Evolutionary conservation across 2,329 filamentous ascomycete species (phyloP), one percentile per base, ranked within the genome.

Genomic region (Stachybotrys echinatus): DNA sequence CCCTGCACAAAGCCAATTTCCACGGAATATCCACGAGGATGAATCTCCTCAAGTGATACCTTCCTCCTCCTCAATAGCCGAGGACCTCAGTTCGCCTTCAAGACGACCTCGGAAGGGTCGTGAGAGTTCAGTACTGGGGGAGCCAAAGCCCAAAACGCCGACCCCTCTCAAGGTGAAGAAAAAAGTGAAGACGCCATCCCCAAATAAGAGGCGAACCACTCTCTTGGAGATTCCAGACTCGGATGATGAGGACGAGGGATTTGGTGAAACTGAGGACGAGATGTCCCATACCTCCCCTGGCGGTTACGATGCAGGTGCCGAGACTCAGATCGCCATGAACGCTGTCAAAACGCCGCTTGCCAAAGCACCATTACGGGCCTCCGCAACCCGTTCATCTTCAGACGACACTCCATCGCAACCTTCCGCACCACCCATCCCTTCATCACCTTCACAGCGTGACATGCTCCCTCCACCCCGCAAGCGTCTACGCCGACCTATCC

Each of bases 171-270:
- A 20, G 38, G 12, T 8, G 10, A 7, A 8, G 10, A 40, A 20
- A n/a, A n/a, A 10, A 8, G 38, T n/a, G 23, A 48, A 49, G 40
- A 59, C 53, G 14, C 50, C 54, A 12, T 57, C 52, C 23, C 52
- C 52, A 2, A 18, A 22, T 17, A 52, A 49, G 34, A 38, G 14
- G 18, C 20, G 43, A 3, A 23, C 14, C 12, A 45, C 31, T 20
- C 38, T 56, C 19, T 49, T 59, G 19, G 74, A 77, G 50, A 77
- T 80, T 23, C 73, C 76, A 0, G 76, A 80, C 51, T 77, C 76
- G 2, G 76, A 79, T 37, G 74, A 72, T 7, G 65, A 65, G 1
- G 56, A 61, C 2, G 59, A 61, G 3, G 18, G n/a, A 2, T 18
- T 34, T 8, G 44, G 7, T 4, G 23, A 49, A 8, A 45, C 55